Percentiles rank a stretch among this genome's conserved stretches.
phyloP scores from a whole-genome alignment of 192 early-diverging fungal species.

The Thamnidium elegans region DNA sequence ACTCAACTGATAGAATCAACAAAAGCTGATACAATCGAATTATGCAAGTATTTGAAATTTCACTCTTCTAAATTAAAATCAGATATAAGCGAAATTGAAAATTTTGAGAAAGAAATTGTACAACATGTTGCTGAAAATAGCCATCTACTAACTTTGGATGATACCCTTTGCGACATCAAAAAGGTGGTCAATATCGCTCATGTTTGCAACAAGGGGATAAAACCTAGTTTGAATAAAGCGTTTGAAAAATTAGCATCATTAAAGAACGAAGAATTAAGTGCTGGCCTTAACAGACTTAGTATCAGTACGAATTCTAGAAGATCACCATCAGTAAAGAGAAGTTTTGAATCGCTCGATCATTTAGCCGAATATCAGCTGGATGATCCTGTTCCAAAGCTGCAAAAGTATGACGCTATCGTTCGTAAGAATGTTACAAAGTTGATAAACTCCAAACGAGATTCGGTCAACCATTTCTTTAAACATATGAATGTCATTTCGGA shows the following conservation, averaged over 20 bases:
- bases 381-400: slow-evolving; percentile 41
- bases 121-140: too few relatives aligned
- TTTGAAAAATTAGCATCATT: slow-evolving; percentile 24
- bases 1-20: not conserved
- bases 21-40: not conserved
- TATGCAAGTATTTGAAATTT: too few relatives aligned
- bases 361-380: slow-evolving; percentile 42
- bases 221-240: slow-evolving; percentile 22
- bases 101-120: too few relatives aligned
- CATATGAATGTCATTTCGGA: slow-evolving; percentile 31
- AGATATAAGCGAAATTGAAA: too few relatives aligned
- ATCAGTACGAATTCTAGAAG: not conserved
- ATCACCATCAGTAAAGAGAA: slow-evolving; percentile 17
- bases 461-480: slow-evolving; percentile 22
- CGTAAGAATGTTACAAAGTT: slow-evolving; percentile 15
- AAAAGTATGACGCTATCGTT: slow-evolving; percentile 18
- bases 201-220: slow-evolving; percentile 23
- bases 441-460: slow-evolving; percentile 10
- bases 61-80: too few relatives aligned
- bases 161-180: slow-evolving; percentile 13
- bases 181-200: slow-evolving; percentile 15
- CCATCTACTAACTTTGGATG: not conserved
- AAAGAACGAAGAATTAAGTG: not conserved
- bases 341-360: slow-evolving; percentile 44
- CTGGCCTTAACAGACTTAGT: slow-evolving; percentile 1